A percentile compares a stretch with the other conserved stretches of the same genome.
These are phyloP conservation scores for Mortierella sp. DNA, from an alignment of 371 early-diverging fungal genomes.

Conservation along the genomic window DNA sequence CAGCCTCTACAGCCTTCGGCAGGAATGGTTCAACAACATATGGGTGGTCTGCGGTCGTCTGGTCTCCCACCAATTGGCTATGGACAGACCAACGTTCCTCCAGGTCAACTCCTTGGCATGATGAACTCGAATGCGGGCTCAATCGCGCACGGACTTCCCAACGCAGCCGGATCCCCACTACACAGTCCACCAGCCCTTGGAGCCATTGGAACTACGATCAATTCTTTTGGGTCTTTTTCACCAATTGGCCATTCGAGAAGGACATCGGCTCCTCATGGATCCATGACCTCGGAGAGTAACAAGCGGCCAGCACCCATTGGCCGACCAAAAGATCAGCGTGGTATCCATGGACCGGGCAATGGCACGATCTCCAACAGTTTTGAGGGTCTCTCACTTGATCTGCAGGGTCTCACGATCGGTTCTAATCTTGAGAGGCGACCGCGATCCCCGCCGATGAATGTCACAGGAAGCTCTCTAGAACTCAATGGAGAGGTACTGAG, in stretches of 20 bases:
- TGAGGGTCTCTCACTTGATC: slow-evolving; percentile 41
- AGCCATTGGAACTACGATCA: slow-evolving; percentile 40
- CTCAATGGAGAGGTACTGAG: slow-evolving; percentile 28
- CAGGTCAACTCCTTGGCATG: slow-evolving; percentile 26
- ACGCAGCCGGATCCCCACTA: slow-evolving; percentile 32
- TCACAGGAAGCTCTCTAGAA: slow-evolving; percentile 27
- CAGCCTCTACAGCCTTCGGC: slow-evolving; percentile 32
- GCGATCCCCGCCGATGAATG: slow-evolving; percentile 35
- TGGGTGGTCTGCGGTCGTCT: slow-evolving; percentile 39
- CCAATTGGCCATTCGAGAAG: slow-evolving; percentile 49
- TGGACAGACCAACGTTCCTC: slow-evolving; percentile 23
- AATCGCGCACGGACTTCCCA: slow-evolving; percentile 19
- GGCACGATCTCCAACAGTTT: slow-evolving; percentile 40
- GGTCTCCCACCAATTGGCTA: slow-evolving; percentile 43
- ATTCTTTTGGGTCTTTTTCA: slow-evolving; percentile 45
- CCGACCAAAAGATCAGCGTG: slow-evolving; percentile 32
- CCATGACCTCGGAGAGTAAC: slow-evolving; percentile 21
- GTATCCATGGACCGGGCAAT: slow-evolving; percentile 4
- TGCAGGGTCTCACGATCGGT: slow-evolving; percentile 37
- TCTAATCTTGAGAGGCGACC: slow-evolving; percentile 32
- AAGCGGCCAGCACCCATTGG: slow-evolving; percentile 51
- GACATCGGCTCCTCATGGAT: slow-evolving; percentile 48
- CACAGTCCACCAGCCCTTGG: slow-evolving; percentile 49
- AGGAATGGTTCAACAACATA: slow-evolving; percentile 19
- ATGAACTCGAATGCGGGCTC: slow-evolving; percentile 23